Evolutionary conservation across 441 rosid species (phyloP), one percentile per base, ranked within the genome.

Genomic region (Jatropha multifida): DNA sequence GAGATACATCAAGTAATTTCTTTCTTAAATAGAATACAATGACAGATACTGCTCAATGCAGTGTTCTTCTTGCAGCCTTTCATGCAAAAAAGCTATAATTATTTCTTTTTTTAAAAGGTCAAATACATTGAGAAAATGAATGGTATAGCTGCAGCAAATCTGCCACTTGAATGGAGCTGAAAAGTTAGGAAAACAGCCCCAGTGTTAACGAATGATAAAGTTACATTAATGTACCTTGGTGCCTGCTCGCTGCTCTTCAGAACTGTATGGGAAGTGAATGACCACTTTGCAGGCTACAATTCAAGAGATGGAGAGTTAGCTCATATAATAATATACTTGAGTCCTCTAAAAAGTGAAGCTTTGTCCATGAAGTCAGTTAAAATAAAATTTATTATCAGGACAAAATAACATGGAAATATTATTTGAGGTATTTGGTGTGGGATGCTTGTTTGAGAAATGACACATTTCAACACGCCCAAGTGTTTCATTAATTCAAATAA

Each of bases 161-260:
- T 20, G 38, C 37, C 44, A 66, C 52, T 40, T 9, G 32, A 65
- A 44, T 37, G 42, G 54, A 4, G 40, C n/a, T 26, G 38, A 7
- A 60, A 72, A 56, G 32, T 48, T 20, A 73, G 56, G 27, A 48
- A 26, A 59, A 46, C 44, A 52, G 4, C 2, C 40, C 17, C 61
- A 0, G 20, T n/a, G 26, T 69, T 4, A 63, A 23, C 9, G 68
- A 65, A 42, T 11, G 32, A 27, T 7, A 17, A 51, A 38, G 62
- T 17, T 40, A 27, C 15, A 54, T 40, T 46, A 62, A 41, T 10
- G 38, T 90, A 95, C 99, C 97, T 95, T 68, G 94, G 90, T 62
- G 95, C 99, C 82, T 83, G 94, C 76, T 95, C 97, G 63, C 85
- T 85, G 82, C 79, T 90, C 90, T 93, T 92, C 86, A 95, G 80